These are phyloP conservation scores for Zhuliangozyma blackwelliae DNA, from an alignment of 1,139 yeast genomes.

Conservation along the genomic window DNA sequence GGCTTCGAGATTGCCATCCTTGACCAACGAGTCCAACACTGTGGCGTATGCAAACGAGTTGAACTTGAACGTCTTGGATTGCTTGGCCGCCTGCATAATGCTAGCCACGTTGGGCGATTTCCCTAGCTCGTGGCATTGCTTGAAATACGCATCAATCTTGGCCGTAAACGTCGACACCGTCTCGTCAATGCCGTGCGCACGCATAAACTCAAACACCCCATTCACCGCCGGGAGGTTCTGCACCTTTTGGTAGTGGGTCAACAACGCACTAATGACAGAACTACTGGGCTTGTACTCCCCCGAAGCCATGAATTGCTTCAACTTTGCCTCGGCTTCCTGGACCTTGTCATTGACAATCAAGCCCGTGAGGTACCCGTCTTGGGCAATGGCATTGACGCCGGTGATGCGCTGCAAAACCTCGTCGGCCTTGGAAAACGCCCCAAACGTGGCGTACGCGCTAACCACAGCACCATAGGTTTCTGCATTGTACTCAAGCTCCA, in stretches of 20 bases:
- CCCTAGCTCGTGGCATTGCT: constrained; percentile 41
- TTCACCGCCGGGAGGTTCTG: constrained; percentile 36
- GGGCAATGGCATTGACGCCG: constrained; percentile 22
- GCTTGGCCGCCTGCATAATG: constrained; percentile 41
- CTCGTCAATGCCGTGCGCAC: constrained; percentile 41
- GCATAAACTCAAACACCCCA: constrained; percentile 37
- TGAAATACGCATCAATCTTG: constrained; percentile 54
- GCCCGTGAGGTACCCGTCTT: constrained; percentile 37
- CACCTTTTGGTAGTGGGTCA: constrained; percentile 26
- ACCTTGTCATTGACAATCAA: constrained; percentile 26
- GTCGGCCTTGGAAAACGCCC: constrained; percentile 30
- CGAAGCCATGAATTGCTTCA: constrained; percentile 24
- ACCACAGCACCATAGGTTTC: constrained; percentile 29
- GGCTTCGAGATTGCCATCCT: constrained; percentile 43
- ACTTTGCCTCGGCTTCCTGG: constrained; percentile 31
- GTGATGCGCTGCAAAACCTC: constrained; percentile 20
- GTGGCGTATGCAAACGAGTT: constrained; percentile 52
- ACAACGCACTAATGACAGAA: constrained; percentile 33
- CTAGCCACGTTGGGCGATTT: constrained; percentile 37
- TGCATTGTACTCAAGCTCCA: constrained; percentile 23
- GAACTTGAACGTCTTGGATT: constrained; percentile 34
- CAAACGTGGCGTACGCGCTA: constrained; percentile 35
- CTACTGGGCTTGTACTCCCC: constrained; percentile 32
- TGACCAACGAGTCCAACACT: constrained; percentile 54
- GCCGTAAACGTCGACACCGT: constrained; percentile 68